Conservation (phyloP, 116 monocot genomes). For the Dioscorea cayenensis region DNA sequence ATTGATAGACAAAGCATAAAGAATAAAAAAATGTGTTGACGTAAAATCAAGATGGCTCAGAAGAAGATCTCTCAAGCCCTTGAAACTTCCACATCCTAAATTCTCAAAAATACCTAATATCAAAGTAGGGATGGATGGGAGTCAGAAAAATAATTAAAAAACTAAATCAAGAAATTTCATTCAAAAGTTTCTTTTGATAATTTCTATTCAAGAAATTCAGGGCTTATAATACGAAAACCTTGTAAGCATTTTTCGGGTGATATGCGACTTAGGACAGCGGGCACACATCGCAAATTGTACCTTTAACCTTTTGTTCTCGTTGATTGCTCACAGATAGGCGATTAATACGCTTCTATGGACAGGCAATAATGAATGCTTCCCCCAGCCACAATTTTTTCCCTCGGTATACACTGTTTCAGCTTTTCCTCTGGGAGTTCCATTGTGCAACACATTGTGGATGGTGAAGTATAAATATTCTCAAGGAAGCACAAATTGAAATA, state of each 20-base stretch:
- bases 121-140: not conserved
- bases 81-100: slow-evolving; percentile 25
- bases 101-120: slow-evolving; percentile 52
- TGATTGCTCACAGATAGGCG: slow-evolving; percentile 32
- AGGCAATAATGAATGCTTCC: slow-evolving; percentile 41
- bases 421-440: slow-evolving; percentile 23
- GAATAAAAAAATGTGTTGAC: slow-evolving; percentile 5
- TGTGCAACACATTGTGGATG: slow-evolving; percentile 61
- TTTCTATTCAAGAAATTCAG: not conserved
- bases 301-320: slow-evolving; percentile 39
- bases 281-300: slow-evolving; percentile 71
- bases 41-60: slow-evolving; percentile 68
- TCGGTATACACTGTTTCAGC: slow-evolving; percentile 27
- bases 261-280: slow-evolving; percentile 68
- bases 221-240: slow-evolving; percentile 22
- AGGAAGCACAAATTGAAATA: slow-evolving; percentile 52
- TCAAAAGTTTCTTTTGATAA: not conserved
- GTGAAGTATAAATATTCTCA: slow-evolving; percentile 60
- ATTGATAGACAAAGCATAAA: not conserved
- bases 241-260: slow-evolving; percentile 70
- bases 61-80: slow-evolving; percentile 71
- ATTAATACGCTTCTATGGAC: slow-evolving; percentile 53
- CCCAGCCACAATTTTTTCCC: slow-evolving; percentile 34
- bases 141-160: not conserved
- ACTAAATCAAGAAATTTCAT: not conserved